Evolutionary conservation across 163 green algal species (phyloP), one percentile per base, ranked within the genome.

Genomic region (Chlamydomonas reinhardtii): DNA sequence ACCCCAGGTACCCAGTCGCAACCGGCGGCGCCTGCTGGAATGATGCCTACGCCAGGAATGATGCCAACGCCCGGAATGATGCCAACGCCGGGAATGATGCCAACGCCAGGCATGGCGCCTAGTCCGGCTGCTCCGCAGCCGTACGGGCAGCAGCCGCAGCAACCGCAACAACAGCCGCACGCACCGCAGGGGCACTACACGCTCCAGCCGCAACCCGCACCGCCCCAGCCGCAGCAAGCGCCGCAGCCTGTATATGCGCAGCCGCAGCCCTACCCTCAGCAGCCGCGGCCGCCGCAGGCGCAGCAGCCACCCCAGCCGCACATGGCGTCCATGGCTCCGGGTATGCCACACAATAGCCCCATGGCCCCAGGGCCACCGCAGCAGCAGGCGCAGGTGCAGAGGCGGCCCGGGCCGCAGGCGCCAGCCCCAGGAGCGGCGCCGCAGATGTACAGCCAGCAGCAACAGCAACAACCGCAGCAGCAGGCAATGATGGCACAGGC

Each of bases 51-150:
- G 29, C 66, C 66, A 9, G 66, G 66, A 31, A 39, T 54, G 69
- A 54, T 54, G 59, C 65, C 77, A 15, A 70, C 66, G 14, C 43
- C 66, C 5, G 76, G 77, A 17, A 85, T 85, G 77, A 85, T 85
- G 65, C 77, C 77, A 22, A 76, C 65, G 5, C 79, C 79, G 1
- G 66, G 79, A 0, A 69, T 76, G 59, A 73, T 81, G 34, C 68
- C 66, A 11, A 27, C 59, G n/a, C 25, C 64, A 17, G 37, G 43
- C 2, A 27, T 29, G 14, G 34, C 29, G 27, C 14, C 27, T 4
- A 24, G 27, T 17, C 59, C n/a, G 27, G 27, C 62, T 12, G 11
- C 48, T 2, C 62, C 73, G 25, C 64, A 52, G 62, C 76, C 56
- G 29, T 54, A 52, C 34, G 11, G 5, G 35, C 34, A 19, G 69